Base-by-base conservation (phyloP, 2,329 filamentous ascomycete genomes). In the Paracoccidioides lutzii region DNA sequence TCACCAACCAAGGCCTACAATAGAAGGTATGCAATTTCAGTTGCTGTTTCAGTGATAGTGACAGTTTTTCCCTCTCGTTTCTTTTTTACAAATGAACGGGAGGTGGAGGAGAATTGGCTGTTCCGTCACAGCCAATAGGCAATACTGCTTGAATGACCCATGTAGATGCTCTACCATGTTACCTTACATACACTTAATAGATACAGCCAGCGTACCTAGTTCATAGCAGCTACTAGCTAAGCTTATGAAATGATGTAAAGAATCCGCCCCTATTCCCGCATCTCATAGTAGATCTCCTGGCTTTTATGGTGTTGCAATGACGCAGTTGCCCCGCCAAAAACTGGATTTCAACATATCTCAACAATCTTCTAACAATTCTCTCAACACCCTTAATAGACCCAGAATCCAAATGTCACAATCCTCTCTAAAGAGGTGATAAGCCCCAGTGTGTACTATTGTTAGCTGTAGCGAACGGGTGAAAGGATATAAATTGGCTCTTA, bases 301-400 rank as follows among this genome's bases (percentile, higher is more conserved):
- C 22, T 22, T 22, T 22, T 22, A 2, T 22, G 22, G 28, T 14
- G 43, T 49, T 49, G 32, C n/a, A 14, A 45, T 53, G 52, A 45
- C 52, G 52, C 52, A 53, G 41, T 10, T 53, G 51, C 51, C 51
- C 51, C 51, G 51, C 51, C 51, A 53, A 53, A 52, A 53, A n/a
- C 28, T 41, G 41, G 30, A 44, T 53, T 35, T 14, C 14, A 22
- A 32, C 28, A 40, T 0, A 33, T 30, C 48, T 22, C 38, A 52
- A 30, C 49, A 30, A 15, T n/a, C 5, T 49, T n/a, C 15, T 14
- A 4, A 37, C 45, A 37, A 22, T 22, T 3, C 22, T 22, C 22
- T 42, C 12, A 37, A 35, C 15, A n/a, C 46, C n/a, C 30, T 46
- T 22, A 22, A 22, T 22, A 22, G 22, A 22, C 22, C 22, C 22